Evolutionary conservation across 2,329 filamentous ascomycete species (phyloP), one percentile per base, ranked within the genome.

Genomic region (Aspergillus aculeatus): DNA sequence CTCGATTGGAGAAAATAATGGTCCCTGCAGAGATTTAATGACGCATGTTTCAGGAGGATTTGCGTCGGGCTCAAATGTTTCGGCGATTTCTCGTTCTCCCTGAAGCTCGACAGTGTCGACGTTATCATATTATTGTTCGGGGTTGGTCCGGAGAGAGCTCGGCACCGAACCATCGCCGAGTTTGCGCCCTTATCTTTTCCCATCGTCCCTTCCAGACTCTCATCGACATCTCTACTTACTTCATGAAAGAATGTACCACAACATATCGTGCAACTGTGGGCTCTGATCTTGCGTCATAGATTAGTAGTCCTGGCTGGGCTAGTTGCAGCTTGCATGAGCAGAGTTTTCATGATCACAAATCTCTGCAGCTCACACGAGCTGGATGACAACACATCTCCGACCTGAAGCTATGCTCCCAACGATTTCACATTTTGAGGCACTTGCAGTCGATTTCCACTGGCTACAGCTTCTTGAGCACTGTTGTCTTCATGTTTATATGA

Each of bases 161-260:
- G 52, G 52, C 9, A 31, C 52, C 52, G 52, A 54, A 16, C 4
- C 11, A 54, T 54, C n/a, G 41, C 52, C 52, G 52, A 54, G 52
- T 3, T 44, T 16, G n/a, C 29, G 48, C 21, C 48, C 48, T 50
- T 29, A 26, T n/a, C 16, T n/a, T n/a, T 10, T 1, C 10, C 26
- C 48, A 12, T 50, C 48, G 21, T 29, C 21, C 23, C 16, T 16
- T 26, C 19, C 38, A 44, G 38, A 44, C 38, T 44, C 38, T 19
- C 38, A 44, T 44, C 38, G 38, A 44, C 38, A 44, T 44, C 38
- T n/a, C 38, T n/a, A 16, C 38, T 9, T 19, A 35, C 32, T 35
- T 35, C 32, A 29, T 44, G 14, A 16, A 44, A 44, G 38, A 5
- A 44, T 19, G 16, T 44, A n/a, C 16, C 38, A 19, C 16, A 19